A percentile compares a stretch with the other conserved stretches of the same genome.
Evolutionary conservation across 2,329 filamentous ascomycete species (phyloP).

Genomic region (Trichoderma atroviride): DNA sequence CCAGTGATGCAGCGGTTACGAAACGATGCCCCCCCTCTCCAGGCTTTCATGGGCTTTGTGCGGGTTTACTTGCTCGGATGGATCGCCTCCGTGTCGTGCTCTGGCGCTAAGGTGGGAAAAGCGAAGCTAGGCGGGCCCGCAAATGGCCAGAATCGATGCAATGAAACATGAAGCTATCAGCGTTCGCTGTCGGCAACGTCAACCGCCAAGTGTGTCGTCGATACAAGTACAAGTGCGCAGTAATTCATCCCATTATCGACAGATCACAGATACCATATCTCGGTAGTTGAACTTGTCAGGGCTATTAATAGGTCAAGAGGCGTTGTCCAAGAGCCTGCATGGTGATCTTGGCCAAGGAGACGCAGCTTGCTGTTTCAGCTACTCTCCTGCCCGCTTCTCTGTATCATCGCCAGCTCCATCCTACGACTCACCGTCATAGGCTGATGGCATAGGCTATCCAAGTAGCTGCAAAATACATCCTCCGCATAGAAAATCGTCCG

Average conservation of each 20-base stretch:
- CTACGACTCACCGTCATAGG: background rate
- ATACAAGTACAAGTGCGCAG: background rate
- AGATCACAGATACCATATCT: no score
- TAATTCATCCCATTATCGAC: background rate
- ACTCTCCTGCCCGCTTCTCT: background rate
- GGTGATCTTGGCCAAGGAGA: background rate
- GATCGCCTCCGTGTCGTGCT: background rate
- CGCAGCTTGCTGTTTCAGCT: background rate
- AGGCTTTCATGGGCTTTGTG: background rate
- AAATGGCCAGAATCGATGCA: background rate
- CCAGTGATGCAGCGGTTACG: constrained; percentile 7
- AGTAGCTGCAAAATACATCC: background rate
- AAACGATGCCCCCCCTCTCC: constrained; percentile 7
- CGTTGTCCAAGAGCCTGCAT: background rate
- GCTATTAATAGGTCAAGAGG: background rate
- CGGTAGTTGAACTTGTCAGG: background rate
- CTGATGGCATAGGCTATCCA: background rate
- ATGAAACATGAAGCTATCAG: background rate
- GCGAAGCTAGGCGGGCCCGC: background rate
- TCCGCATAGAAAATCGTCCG: background rate
- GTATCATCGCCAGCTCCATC: background rate
- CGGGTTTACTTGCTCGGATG: background rate
- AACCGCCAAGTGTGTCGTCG: background rate
- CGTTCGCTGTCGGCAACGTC: background rate
- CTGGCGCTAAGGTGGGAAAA: background rate